Evolutionary conservation across 2,329 filamentous ascomycete genomes (phyloP), one percentile per base, ranked within the genome.

Genomic region (Talaromyces sp.): DNA sequence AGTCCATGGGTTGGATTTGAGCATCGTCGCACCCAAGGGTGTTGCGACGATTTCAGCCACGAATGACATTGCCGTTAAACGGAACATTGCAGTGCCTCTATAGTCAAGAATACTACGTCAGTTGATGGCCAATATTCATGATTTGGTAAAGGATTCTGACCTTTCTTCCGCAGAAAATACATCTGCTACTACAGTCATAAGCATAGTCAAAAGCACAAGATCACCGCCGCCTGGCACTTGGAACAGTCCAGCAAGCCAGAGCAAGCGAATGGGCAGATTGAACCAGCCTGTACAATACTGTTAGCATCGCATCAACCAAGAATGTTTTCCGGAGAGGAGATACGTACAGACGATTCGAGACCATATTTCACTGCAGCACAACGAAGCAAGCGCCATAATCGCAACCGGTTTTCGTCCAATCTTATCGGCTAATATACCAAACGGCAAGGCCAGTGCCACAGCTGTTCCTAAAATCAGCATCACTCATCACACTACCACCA

Each of bases 401-500:
- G 74, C 10, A 36, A 75, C 66, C 0, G 72, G 71, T 29, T 67
- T 72, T 27, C 73, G 70, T 10, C 74, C 74, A 66, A 69, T 72
- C 31, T 68, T 72, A 65, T 76, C 74, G 1, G 73, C 69, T 8
- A 76, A 63, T 1, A 76, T 65, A 0, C 74, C 74, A 45, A 71
- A 75, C 0, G 74, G 73, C 8, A 76, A 63, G 5, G 72, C 70
- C 19, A 75, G 56, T 3, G 74, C n/a, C 27, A 76, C 69, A 34
- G 70, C 71, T 75, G 47, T 17, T 17, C n/a, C 15, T 13, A n/a
- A 54, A 2, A 34, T 56, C 53, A 22, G 31, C n/a, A 25, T 27
- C 51, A 29, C 11, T 11, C 19, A n/a, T 51, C 1, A 27, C 13
- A 17, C 2, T 15, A 17, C 25, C 47, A 17, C 15, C 6, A 2